These are phyloP conservation scores for Gentiana macrophylla DNA, from an alignment of 257 asterid species.

Conservation along the genomic window DNA sequence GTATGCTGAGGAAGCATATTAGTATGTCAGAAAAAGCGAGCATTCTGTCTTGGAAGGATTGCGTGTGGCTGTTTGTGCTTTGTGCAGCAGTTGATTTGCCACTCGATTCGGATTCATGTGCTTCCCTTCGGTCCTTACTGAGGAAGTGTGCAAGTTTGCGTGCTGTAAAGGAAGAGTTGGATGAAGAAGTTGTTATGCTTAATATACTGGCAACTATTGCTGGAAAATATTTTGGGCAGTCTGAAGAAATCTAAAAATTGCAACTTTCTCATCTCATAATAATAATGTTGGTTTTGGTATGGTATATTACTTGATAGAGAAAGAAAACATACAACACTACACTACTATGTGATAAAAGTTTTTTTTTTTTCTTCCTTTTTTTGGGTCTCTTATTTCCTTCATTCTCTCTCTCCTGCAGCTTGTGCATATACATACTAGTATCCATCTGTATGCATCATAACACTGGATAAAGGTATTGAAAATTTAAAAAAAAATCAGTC, in stretches of 20 bases:
- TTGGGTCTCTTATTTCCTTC: too few relatives aligned
- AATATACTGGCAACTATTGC: conserved; percentile 60
- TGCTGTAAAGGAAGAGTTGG: conserved; percentile 53
- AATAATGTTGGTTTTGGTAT: too few relatives aligned
- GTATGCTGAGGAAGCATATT: conserved; percentile 53
- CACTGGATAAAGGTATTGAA: too few relatives aligned
- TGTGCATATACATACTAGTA: too few relatives aligned
- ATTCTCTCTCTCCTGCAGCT: too few relatives aligned
- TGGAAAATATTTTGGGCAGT: conserved; percentile 85
- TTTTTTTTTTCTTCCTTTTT: too few relatives aligned
- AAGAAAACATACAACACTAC: too few relatives aligned
- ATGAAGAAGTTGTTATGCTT: conserved; percentile 59
- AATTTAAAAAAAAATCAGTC: too few relatives aligned
- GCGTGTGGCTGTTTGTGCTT: conserved; percentile 73
- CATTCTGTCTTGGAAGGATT: conserved; percentile 29
- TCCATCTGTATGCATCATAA: too few relatives aligned
- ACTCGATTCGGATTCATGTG: conserved; percentile 61
- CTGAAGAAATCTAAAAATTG: conserved; percentile 17
- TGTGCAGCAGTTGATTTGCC: conserved; percentile 79
- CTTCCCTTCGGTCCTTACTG: conserved; percentile 69
- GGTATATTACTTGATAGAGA: too few relatives aligned
- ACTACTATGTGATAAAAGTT: too few relatives aligned
- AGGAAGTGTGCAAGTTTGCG: conserved; percentile 75
- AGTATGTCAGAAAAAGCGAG: conserved; percentile 30
- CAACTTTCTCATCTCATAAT: too few relatives aligned